phyloP scores from a whole-genome alignment of 2,329 filamentous ascomycete species.

The Paramyrothecium sp. region DNA sequence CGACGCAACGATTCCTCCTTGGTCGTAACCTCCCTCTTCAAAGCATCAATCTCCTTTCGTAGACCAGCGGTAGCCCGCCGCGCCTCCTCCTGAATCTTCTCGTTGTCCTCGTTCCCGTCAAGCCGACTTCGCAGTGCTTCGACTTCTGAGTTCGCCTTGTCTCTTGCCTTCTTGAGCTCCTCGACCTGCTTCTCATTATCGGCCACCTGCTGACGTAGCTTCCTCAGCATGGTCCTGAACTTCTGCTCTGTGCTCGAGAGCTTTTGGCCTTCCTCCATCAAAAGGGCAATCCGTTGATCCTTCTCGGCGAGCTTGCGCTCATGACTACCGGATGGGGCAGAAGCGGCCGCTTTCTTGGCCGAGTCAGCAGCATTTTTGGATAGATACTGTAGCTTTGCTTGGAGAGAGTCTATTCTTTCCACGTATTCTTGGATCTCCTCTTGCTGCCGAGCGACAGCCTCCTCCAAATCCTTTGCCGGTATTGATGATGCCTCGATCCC shows the following conservation, averaged over 20 bases:
- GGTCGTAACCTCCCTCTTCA: slow-evolving; percentile 52
- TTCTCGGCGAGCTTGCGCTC: slow-evolving; percentile 86
- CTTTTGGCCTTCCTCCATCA: slow-evolving; percentile 91
- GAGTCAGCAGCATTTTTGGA: slow-evolving; percentile 75
- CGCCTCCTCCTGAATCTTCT: slow-evolving; percentile 51
- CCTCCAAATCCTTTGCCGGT: slow-evolving; percentile 18
- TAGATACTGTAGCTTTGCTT: slow-evolving; percentile 87
- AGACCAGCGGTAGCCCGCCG: slow-evolving; percentile 53
- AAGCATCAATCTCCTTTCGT: slow-evolving; percentile 31
- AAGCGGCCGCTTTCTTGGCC: slow-evolving; percentile 66
- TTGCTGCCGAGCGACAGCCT: slow-evolving; percentile 49
- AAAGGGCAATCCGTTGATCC: slow-evolving; percentile 82
- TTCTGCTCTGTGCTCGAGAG: slow-evolving; percentile 85
- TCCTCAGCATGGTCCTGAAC: slow-evolving; percentile 79
- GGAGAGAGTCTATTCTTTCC: slow-evolving; percentile 87
- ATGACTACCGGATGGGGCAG: slow-evolving; percentile 60
- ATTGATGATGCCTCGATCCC: slow-evolving; percentile 2
- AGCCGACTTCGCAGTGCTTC: slow-evolving; percentile 45
- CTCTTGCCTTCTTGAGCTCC: slow-evolving; percentile 57
- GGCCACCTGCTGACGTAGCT: slow-evolving; percentile 64
- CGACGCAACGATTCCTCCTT: slow-evolving; percentile 66
- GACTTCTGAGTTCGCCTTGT: slow-evolving; percentile 55
- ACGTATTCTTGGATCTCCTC: slow-evolving; percentile 82
- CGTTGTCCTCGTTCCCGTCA: slow-evolving; percentile 48
- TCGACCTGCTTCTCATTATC: slow-evolving; percentile 65